These are phyloP conservation scores for Cyclotella baltica DNA, from an alignment of 108 stramenopile genomes.

Conservation along the genomic window DNA sequence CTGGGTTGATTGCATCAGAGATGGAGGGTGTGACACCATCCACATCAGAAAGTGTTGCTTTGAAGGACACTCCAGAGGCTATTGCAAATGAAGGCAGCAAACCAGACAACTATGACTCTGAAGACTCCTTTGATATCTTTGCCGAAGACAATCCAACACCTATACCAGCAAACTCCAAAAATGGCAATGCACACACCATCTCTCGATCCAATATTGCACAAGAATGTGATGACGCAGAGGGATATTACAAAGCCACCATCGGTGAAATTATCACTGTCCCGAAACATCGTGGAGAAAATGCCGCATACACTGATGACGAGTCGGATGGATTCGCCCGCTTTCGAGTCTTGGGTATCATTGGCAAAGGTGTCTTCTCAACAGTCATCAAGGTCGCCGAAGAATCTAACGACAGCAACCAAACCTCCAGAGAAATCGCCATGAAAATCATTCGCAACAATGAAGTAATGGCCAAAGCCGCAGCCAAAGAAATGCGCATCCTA, in stretches of 20 bases:
- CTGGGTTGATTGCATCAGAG: constrained; percentile 49
- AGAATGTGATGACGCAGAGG: constrained; percentile 96
- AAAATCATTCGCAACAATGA: constrained; percentile 98
- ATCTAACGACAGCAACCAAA: constrained; percentile 12
- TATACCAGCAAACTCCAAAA: constrained; percentile 32
- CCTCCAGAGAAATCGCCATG: constrained; percentile 79
- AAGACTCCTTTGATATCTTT: constrained; percentile 64
- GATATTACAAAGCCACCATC: constrained; percentile 96
- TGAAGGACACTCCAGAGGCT: not conserved
- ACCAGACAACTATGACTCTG: constrained; percentile 11
- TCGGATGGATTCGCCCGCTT: constrained; percentile 56
- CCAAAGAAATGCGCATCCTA: constrained; percentile 80
- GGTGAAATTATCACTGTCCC: constrained; percentile 76
- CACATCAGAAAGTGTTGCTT: not conserved
- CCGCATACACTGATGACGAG: constrained; percentile 15
- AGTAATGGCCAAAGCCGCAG: constrained; percentile 96
- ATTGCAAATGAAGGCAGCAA: not conserved
- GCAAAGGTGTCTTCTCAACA: constrained; percentile 97
- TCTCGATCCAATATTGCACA: constrained; percentile 38
- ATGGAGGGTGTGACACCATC: constrained; percentile 3
- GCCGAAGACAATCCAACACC: constrained; percentile 46
- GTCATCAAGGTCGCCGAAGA: constrained; percentile 86
- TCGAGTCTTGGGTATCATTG: constrained; percentile 89
- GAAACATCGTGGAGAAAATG: constrained; percentile 23
- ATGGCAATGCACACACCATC: constrained; percentile 8